Evolutionary conservation across 208 protist species (phyloP), one percentile per base, ranked within the genome.

Genomic region (Wallacemonas sp.): DNA sequence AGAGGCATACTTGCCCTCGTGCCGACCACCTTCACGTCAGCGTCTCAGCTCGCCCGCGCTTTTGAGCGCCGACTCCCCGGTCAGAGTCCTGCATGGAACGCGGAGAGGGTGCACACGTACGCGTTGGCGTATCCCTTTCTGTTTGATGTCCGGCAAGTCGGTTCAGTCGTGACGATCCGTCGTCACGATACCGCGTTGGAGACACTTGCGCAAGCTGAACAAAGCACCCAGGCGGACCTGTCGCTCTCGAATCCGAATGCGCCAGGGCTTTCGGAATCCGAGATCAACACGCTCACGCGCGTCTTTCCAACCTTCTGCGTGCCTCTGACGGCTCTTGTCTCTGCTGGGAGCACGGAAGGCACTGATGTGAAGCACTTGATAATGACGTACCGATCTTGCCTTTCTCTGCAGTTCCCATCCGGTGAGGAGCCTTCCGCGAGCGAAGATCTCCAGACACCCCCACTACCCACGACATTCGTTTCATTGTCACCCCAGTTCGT

Each of bases 221-320:
- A 34, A 41, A 22, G 46, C 68, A 11, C 31, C 17, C n/a, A 66
- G 47, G 19, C 65, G 64, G 0, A 53, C 65, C 11, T 63, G 71
- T 21, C 63, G 53, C 0, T 41, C 19, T 5, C 22, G 46, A n/a
- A n/a, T n/a, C 36, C 36, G 36, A 17, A 41, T 41, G 36, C 36
- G 9, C 6, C 36, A 41, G 6, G 24, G 14, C 22, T 54, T 0
- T 54, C 46, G 15, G 26, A 39, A 9, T 28, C 41, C 27, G 44
- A 68, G 31, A 6, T 68, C 14, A 27, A 28, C 15, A 67, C 65
- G 27, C 51, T 85, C 12, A 51, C 63, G 45, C 17, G 54, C 28
- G 41, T 72, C n/a, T 86, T 89, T 67, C 86, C 86, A 1, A 58
- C 51, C 21, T 93, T 83, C 55, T 77, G 81, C 66, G 69, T 93